Base-by-base conservation (phyloP, 805 yeast genomes). In the Candida sithepensis region DNA sequence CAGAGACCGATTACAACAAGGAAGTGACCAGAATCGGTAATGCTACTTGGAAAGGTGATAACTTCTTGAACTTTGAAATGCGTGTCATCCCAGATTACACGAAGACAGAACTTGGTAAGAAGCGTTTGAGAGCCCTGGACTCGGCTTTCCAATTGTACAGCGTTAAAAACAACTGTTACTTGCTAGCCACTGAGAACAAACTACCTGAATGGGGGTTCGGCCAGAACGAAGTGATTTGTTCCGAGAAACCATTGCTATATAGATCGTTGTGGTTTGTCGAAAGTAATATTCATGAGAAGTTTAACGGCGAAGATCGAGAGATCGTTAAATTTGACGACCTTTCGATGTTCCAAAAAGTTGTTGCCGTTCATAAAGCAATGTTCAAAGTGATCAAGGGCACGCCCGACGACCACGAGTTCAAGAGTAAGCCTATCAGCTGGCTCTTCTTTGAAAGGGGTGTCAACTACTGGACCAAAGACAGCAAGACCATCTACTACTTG, bases 171-270 rank as follows among this genome's bases (percentile, higher is more conserved):
- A 73, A 76, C 26, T 94, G 99, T 66, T 71, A 73, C 18, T 65
- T 94, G 47, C 66, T 89, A 56, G 81, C 90, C n/a, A 96, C 91
- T 61, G 78, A 77, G 40, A 75, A 75, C 19, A 78, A 74, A 60
- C 71, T 94, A 37, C 97, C 97, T n/a, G 54, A 53, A 7, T 87
- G 96, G 95, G 97, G 87, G 1, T 78, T 76, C 56, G 75, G 74
- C 49, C 97, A 90, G 64, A 88, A 85, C 67, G 99, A 94, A 71
- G 95, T 92, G 10, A 69, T 89, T 37, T 94, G 99, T 65, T 77
- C 89, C 45, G 84, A 82, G 44, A 79, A 79, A 23, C 94, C 97
- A 13, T 78, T 80, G 16, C 64, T 73, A 46, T 78, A 79, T 23
- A 81, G 84, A 61, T 76, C 95, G 0, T 65, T 83, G 42, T 91